phyloP scores from a whole-genome alignment of 2,329 filamentous ascomycete genomes.

The Beauveria sp. region DNA sequence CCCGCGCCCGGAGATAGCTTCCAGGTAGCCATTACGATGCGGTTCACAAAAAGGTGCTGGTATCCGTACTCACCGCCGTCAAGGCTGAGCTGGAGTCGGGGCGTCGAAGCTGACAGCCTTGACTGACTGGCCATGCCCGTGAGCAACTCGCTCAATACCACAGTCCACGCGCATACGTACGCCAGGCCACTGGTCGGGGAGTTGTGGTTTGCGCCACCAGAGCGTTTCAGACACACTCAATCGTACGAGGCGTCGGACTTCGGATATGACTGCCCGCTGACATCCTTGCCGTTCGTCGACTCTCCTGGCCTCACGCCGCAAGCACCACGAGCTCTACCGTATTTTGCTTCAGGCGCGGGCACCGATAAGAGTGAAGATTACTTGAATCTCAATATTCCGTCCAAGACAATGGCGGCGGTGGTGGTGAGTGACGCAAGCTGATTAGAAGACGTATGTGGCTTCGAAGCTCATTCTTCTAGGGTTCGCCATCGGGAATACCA shows the following conservation, averaged over 20 bases:
- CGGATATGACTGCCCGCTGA: slow-evolving; percentile 22
- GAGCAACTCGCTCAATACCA: slow-evolving; percentile 14
- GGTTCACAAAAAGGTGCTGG: not conserved
- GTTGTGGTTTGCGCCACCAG: slow-evolving; percentile 29
- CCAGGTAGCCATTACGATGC: not conserved
- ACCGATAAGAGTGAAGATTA: slow-evolving; percentile 28
- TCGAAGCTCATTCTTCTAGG: slow-evolving; percentile 15
- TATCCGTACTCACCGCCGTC: not conserved
- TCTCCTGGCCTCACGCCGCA: slow-evolving; percentile 23
- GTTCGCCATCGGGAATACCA: slow-evolving; percentile 27
- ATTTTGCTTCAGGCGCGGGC: slow-evolving; percentile 17
- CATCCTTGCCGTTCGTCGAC: slow-evolving; percentile 17
- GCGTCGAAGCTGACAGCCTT: not conserved
- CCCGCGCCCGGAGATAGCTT: not conserved
- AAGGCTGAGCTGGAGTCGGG: not conserved
- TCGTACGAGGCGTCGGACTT: slow-evolving; percentile 19
- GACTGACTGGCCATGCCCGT: slow-evolving; percentile 23
- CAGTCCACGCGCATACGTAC: slow-evolving; percentile 28
- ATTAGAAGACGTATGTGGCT: not conserved
- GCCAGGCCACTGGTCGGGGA: slow-evolving; percentile 28
- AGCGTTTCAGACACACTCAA: slow-evolving; percentile 16
- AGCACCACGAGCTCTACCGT: slow-evolving; percentile 19
- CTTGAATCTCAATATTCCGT: slow-evolving; percentile 31
- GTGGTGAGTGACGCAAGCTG: slow-evolving; percentile 13
- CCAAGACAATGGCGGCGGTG: slow-evolving; percentile 28